Evolutionary conservation across 75 land plant species (phyloP), one percentile per base, ranked within the genome.

Genomic region (Picea glauca): DNA sequence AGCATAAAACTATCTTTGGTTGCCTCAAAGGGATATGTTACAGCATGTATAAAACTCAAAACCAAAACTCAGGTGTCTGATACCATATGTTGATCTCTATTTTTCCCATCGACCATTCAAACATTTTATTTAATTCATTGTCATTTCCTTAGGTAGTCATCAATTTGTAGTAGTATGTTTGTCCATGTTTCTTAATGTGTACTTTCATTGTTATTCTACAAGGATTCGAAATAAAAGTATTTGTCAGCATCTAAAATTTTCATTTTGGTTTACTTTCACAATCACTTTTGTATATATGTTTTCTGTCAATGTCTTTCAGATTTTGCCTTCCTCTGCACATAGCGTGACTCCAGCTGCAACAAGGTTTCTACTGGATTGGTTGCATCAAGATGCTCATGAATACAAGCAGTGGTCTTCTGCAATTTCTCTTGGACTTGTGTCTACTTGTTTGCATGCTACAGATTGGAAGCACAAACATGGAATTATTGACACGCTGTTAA

Each of bases 331-430:
- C 12, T 84, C 90, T 78, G 84, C 83, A 7, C 87, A 87, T 84
- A 72, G 65, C 23, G 78, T 86, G 18, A 78, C 78, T 40, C 43
- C 85, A 58, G 33, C 81, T 50, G 90, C 87, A 72, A 82, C 87
- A 20, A 78, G 83, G 76, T 89, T 91, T 81, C 79, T 93, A 31
- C 62, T 85, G 21, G 78, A 76, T 38, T 91, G 91, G 87, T 83
- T 93, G 81, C 77, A 67, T 64, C 85, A 89, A 77, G 76, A 78
- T 87, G 93, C 86, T 58, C 93, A 93, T 87, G 95, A 93, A 62
- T 77, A 87, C 81, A 80, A 82, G 72, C 96, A 93, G 38, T 93
- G 96, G 96, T 78, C 96, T 20, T 86, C 96, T 79, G 96, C 93
- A 31, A 82, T 93, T 56, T 85, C 93, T 77, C 81, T 93, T 72